phyloP scores from a whole-genome alignment of 2,329 filamentous ascomycete species.

The Alternaria hordeiaustralica region DNA sequence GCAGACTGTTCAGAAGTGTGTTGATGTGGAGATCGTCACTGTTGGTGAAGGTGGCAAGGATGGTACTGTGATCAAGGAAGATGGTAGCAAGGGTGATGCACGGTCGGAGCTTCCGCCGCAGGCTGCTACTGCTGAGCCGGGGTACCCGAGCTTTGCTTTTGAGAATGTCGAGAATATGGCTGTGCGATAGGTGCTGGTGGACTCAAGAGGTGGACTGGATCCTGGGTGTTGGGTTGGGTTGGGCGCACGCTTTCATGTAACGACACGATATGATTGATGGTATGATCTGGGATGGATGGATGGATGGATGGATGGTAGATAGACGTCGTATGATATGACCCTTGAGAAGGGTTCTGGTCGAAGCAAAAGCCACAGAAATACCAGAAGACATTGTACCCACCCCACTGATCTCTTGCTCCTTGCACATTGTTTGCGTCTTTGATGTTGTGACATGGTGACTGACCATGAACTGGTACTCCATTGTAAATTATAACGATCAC shows the following conservation, averaged over 20 bases:
- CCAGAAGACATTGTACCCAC: not conserved
- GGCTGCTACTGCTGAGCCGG: constrained; percentile 80
- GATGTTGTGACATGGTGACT: not conserved
- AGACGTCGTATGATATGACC: not conserved
- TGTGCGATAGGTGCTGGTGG: constrained; percentile 22
- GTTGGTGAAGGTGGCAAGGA: constrained; percentile 74
- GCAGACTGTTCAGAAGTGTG: constrained; percentile 73
- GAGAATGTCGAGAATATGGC: constrained; percentile 68
- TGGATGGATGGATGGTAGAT: not conserved
- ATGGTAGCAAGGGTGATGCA: constrained; percentile 63
- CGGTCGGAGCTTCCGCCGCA: constrained; percentile 62
- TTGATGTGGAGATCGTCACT: constrained; percentile 72
- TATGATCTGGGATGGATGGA: not conserved
- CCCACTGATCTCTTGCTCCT: not conserved
- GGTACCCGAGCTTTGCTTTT: constrained; percentile 81
- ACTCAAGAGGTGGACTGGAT: not conserved
- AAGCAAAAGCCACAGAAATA: not conserved
- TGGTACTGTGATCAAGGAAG: constrained; percentile 62
- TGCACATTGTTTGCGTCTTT: too few relatives aligned
- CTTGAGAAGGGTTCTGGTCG: not conserved
- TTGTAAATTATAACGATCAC: not conserved
- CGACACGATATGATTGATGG: not conserved
- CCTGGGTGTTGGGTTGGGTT: not conserved
- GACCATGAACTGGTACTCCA: not conserved
- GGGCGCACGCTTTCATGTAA: not conserved